Conservation (phyloP, 2,329 filamentous ascomycete genomes). For the Raffaelea arxii region DNA sequence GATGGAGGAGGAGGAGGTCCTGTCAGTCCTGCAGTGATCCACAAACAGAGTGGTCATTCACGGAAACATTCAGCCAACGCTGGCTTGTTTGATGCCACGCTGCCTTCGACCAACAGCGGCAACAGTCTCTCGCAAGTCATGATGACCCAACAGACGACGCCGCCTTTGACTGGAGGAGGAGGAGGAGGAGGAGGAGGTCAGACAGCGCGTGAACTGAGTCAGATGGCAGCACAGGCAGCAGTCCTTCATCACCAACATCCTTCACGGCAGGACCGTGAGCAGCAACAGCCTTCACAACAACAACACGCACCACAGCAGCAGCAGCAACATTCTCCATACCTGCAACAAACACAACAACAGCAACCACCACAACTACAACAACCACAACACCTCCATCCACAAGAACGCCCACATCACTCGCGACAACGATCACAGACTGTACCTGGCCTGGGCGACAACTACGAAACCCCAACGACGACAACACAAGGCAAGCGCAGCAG, state of each 20-base stretch:
- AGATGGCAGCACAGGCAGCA: slow-evolving; percentile 71
- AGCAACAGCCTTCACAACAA: slow-evolving; percentile 26
- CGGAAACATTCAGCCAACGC: slow-evolving; percentile 63
- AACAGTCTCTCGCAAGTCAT: slow-evolving; percentile 44
- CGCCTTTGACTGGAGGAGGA: slow-evolving; percentile 6
- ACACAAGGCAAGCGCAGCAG: slow-evolving; percentile 28
- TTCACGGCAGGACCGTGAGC: slow-evolving; percentile 2
- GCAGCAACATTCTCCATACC: slow-evolving; percentile 30
- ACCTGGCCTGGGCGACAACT: slow-evolving; percentile 42
- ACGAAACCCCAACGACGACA: slow-evolving; percentile 19
- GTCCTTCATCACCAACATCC: slow-evolving; percentile 53
- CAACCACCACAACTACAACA: slow-evolving; percentile 47
- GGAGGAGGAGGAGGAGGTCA: not conserved
- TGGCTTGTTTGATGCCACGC: slow-evolving; percentile 65
- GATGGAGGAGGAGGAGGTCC: slow-evolving; percentile 14
- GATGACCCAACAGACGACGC: slow-evolving; percentile 27
- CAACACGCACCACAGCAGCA: slow-evolving; percentile 47
- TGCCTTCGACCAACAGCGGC: slow-evolving; percentile 48
- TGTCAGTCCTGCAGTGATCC: no score
- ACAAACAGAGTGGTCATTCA: slow-evolving; percentile 38
- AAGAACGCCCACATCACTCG: slow-evolving; percentile 24
- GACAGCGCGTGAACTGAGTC: slow-evolving; percentile 36
- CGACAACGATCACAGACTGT: slow-evolving; percentile 69
- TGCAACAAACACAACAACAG: slow-evolving; percentile 45
- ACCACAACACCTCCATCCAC: slow-evolving; percentile 18